Base-by-base conservation (phyloP, 2,329 filamentous ascomycete species). In the Arthrobotrys sinensis region DNA sequence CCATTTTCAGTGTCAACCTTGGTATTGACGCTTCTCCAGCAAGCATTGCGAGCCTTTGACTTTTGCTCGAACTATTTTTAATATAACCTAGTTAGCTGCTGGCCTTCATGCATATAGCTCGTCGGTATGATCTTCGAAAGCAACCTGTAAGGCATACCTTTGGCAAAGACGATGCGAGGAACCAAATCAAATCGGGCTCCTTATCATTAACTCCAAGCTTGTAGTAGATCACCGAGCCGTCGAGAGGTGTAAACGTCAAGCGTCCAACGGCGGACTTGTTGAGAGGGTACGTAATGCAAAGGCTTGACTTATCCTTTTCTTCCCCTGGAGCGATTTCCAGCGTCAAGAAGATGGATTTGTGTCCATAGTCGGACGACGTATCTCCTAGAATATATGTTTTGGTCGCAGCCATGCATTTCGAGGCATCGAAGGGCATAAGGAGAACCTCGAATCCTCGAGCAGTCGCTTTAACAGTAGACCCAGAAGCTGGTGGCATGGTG, bases 401-500 rank as follows among this genome's bases (percentile, higher is more conserved):
- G 34, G 6, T 43, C 1, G 1, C 16, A 11, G 45, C 16, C 24
- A 55, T 24, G 16, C 7, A 10, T 19, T 16, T 40, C 1, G 40
- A 36, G 14, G 12, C 28, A 36, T 46, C n/a, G 34, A 40, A 63
- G 0, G 67, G 55, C 40, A 69, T 45, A 1, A 69, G 3, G 32
- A 71, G 43, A 7, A 63, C n/a, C 19, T 71, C 40, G 19, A 71
- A 71, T 6, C 67, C 67, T 34, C 53, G 19, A 10, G 53, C 45
- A 7, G 55, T 53, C 7, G 45, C 19, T 28, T 60, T 43, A 19
- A 43, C 24, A 52, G 3, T n/a, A 38, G 28, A 36, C 11, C 38
- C 14, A 34, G 24, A 36, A 3, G 32, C 4, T 34, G 46, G 14
- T 8, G 64, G 8, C 64, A 68, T 68, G 12, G n/a, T 57, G 32